Evolutionary conservation across 345 rosid species (phyloP), one percentile per base, ranked within the genome.

Genomic region (Dipteronia dyeriana): DNA sequence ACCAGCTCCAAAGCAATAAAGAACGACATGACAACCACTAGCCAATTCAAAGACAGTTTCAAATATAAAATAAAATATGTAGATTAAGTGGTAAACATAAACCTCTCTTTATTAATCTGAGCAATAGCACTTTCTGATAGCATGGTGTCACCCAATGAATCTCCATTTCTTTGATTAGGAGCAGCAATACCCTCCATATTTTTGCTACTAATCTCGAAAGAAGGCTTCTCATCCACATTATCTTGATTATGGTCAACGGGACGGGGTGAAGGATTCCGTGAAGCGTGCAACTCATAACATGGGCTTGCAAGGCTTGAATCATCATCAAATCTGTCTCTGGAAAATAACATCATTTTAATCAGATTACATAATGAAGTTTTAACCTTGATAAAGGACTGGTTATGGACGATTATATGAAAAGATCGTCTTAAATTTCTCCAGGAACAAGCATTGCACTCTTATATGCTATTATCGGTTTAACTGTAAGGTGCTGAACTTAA

Each of bases 301-400:
- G 92, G 89, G 80, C 93, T 91, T 61, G 87, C 79, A 78, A 75
- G 71, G 75, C 89, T 82, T 65, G 85, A 86, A 71, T 96, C 97
- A 80, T 94, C 97, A 82, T 91, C 97, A 25, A 90, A 92, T 82
- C 82, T 94, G 61, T 88, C 92, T 71, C 92, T 89, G 87, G 34
- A 70, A 73, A 80, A 77, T 29, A 80, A 64, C 23, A 64, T 54
- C 3, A 73, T 65, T 17, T 64, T 71, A 49, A 38, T 79, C 78
- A 79, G 64, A 59, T 68, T 64, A 31, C 34, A 54, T 23, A 20
- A 77, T 23, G 70, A 82, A 76, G 60, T 69, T 56, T 75, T 81
- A 31, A 53, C 68, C 49, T 38, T 54, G 16, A 34, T 56, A 73
- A 57, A 63, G 60, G 70, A 78, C 23, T 56, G 57, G 54, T 53